Percentiles rank a stretch among this genome's conserved stretches.
phyloP scores from a whole-genome alignment of 2,329 filamentous ascomycete species.

The Acephala macrosclerotiorum region DNA sequence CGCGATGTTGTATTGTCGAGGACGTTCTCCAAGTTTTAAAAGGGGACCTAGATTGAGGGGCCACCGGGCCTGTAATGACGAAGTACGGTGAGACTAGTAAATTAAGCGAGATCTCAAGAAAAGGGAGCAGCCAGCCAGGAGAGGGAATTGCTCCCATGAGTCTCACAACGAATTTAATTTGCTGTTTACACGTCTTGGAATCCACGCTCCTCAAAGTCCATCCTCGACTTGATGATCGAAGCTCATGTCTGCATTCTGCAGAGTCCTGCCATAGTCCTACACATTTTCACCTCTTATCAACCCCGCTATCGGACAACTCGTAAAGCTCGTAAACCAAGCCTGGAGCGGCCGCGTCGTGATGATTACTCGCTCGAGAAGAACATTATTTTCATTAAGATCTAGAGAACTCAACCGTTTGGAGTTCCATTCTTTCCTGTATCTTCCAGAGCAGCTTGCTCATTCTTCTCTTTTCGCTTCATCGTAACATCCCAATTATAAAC shows the following conservation, averaged over 20 bases:
- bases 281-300: neutral
- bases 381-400: slow-evolving; percentile 16
- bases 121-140: slow-evolving; percentile 3
- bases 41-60: neutral
- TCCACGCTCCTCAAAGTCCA: neutral
- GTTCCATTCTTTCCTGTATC: slow-evolving; percentile 43
- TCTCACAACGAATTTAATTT: slow-evolving; percentile 7
- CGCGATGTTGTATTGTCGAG: slow-evolving; percentile 9
- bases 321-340: too few species aligned
- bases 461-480: slow-evolving; percentile 90
- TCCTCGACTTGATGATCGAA: neutral
- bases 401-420: slow-evolving; percentile 40
- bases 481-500: slow-evolving; percentile 99
- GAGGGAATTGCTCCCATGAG: neutral
- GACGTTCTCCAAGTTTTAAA: slow-evolving; percentile 2
- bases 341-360: neutral
- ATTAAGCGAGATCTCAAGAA: slow-evolving; percentile 13
- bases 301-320: slow-evolving; percentile 2
- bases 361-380: neutral
- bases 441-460: slow-evolving; percentile 58
- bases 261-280: neutral
- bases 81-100: slow-evolving; percentile 8
- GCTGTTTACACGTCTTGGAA: neutral
- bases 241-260: neutral
- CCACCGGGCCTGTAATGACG: slow-evolving; percentile 16